phyloP scores from a whole-genome alignment of 169 alveolate genomes.

The Cystoisospora suis region DNA sequence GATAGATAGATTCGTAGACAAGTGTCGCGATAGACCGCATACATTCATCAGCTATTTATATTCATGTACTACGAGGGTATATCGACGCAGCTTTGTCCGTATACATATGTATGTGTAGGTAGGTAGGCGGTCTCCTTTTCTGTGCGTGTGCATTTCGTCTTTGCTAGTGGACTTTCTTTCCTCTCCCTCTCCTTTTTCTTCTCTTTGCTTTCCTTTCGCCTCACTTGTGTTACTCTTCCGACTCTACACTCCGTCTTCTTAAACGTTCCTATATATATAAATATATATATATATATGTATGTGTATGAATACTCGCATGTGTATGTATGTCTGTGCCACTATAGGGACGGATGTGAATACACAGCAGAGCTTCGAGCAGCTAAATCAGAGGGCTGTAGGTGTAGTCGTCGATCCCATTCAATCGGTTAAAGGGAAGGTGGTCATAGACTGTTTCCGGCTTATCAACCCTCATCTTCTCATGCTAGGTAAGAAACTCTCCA shows the following conservation, averaged over 20 bases:
- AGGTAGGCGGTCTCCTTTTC: too few species aligned
- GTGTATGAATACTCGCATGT: not conserved
- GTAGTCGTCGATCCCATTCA: constrained; percentile 99
- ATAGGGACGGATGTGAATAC: constrained; percentile 97
- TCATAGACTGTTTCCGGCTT: constrained; percentile 98
- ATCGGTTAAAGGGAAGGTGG: constrained; percentile 97
- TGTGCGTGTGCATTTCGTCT: too few species aligned
- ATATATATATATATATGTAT: too few species aligned
- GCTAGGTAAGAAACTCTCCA: constrained; percentile 70
- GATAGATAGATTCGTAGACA: too few species aligned
- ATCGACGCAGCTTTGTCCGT: too few species aligned
- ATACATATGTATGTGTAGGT: too few species aligned
- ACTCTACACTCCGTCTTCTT: too few species aligned
- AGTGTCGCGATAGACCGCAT: too few species aligned
- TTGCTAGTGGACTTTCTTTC: not conserved
- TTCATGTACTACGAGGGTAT: too few species aligned
- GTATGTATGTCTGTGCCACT: not conserved
- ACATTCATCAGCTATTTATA: too few species aligned
- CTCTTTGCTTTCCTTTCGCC: not conserved
- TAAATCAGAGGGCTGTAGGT: constrained; percentile 98
- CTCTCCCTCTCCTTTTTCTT: not conserved
- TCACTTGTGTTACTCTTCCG: too few species aligned
- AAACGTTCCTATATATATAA: too few species aligned
- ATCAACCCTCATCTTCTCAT: constrained; percentile 94
- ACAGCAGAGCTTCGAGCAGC: constrained; percentile 98